Conservation (phyloP, 2,329 filamentous ascomycete species). For the Fusarium sp. region DNA sequence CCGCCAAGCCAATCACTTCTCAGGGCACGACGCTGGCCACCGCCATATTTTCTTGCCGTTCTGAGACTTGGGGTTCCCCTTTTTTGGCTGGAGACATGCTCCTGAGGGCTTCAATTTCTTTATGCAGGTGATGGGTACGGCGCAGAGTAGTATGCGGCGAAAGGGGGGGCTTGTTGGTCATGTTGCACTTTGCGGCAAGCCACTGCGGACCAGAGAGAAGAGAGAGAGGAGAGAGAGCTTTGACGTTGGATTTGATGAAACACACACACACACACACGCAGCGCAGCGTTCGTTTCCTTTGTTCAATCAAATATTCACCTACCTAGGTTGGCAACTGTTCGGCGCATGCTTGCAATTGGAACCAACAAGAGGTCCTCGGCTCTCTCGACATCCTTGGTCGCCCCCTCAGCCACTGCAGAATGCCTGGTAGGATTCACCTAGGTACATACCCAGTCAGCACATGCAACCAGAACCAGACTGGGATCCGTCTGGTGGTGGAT, state of each 20-base stretch:
- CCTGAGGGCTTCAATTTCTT: conserved; percentile 3
- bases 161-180: background rate
- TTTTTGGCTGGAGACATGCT: conserved; percentile 16
- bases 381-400: background rate
- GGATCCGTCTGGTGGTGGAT: background rate
- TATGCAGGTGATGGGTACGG: conserved; percentile 1
- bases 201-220: background rate
- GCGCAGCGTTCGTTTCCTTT: background rate
- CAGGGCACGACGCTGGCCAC: conserved; percentile 20
- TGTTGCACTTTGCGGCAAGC: conserved; percentile 2
- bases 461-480: background rate
- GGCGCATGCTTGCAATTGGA: background rate
- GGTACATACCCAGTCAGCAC: background rate
- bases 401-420: background rate
- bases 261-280: background rate
- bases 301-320: background rate
- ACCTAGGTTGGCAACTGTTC: background rate
- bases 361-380: background rate
- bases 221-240: background rate
- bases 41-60: conserved; percentile 29
- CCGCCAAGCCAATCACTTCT: conserved; percentile 31
- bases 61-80: conserved; percentile 29
- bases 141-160: conserved; percentile 3
- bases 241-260: background rate
- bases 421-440: background rate